Evolutionary conservation across 2,329 filamentous ascomycete species (phyloP), one percentile per base, ranked within the genome.

Genomic region (Epichloe bromicola): DNA sequence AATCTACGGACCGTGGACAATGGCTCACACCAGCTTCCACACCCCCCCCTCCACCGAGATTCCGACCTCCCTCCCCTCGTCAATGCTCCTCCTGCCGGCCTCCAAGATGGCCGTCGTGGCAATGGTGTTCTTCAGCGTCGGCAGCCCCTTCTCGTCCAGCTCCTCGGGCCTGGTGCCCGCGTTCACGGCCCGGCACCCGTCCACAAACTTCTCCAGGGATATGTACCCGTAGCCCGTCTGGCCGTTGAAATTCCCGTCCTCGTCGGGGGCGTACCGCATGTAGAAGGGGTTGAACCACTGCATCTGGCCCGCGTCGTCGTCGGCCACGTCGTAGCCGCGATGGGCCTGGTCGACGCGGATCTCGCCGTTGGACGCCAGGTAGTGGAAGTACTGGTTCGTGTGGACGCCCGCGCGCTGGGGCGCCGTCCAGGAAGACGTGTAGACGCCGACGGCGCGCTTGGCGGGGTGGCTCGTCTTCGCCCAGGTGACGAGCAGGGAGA

Each of bases 381-480:
- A 95, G 70, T 96, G 90, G 74, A 96, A 96, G 71, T 95, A 93
- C 71, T 96, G 90, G 67, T 95, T 95, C 2, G 85, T 91, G 70
- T 96, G 91, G n/a, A 96, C 89, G 47, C 91, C 90, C 0, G 90
- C 90, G 61, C 84, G 86, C 65, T 94, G 86, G 12, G 91, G 90
- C 6, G 91, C 91, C 1, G 90, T 95, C 90, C 90, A 96, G 40
- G 86, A 91, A 11, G 90, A 87, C 12, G 91, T 96, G 70, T 95
- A 96, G 7, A 96, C 88, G 51, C 82, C 90, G 1, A 89, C 93
- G 11, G 86, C 91, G 51, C 80, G 74, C 71, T 86, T 89, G 54
- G 69, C 72, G 0, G 80, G 74, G 57, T 87, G 81, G 50, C 73
- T 74, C 61, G 80, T 81, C 70, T 86, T 86, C 58, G 80, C 79